phyloP scores from a whole-genome alignment of 2,329 filamentous ascomycete genomes.

The Venturia effusa region DNA sequence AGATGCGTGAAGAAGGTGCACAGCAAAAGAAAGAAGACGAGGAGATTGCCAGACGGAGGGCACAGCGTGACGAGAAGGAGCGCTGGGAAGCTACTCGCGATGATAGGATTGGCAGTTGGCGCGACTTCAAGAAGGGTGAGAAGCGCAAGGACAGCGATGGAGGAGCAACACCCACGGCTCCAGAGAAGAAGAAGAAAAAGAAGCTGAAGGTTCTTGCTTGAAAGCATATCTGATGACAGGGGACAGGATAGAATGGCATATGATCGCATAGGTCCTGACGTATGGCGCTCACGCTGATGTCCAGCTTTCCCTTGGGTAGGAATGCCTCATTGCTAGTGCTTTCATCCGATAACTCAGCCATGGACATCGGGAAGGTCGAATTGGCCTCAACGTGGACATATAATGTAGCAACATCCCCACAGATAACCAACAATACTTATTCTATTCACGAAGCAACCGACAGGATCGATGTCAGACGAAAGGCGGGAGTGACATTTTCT shows the following conservation, averaged over 20 bases:
- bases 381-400: not conserved
- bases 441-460: no score
- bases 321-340: not conserved
- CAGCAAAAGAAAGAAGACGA: slow-evolving; percentile 79
- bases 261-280: not conserved
- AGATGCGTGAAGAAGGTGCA: slow-evolving; percentile 92
- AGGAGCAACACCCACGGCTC: slow-evolving; percentile 16
- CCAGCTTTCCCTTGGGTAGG: not conserved
- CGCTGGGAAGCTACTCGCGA: slow-evolving; percentile 93
- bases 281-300: not conserved
- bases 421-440: not conserved
- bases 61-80: slow-evolving; percentile 74
- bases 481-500: no score
- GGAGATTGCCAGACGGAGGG: slow-evolving; percentile 55
- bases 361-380: not conserved
- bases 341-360: not conserved
- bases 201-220: slow-evolving; percentile 44
- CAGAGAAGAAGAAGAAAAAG: slow-evolving; percentile 32
- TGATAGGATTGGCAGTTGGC: slow-evolving; percentile 85
- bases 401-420: not conserved
- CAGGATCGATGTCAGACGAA: no score
- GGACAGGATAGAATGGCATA: not conserved
- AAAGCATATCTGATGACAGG: slow-evolving; percentile 21
- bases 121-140: slow-evolving; percentile 67
- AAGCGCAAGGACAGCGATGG: slow-evolving; percentile 40